These are phyloP conservation scores for Endoconidiophora laricicola DNA, from an alignment of 2,329 filamentous ascomycete species.

Conservation along the genomic window DNA sequence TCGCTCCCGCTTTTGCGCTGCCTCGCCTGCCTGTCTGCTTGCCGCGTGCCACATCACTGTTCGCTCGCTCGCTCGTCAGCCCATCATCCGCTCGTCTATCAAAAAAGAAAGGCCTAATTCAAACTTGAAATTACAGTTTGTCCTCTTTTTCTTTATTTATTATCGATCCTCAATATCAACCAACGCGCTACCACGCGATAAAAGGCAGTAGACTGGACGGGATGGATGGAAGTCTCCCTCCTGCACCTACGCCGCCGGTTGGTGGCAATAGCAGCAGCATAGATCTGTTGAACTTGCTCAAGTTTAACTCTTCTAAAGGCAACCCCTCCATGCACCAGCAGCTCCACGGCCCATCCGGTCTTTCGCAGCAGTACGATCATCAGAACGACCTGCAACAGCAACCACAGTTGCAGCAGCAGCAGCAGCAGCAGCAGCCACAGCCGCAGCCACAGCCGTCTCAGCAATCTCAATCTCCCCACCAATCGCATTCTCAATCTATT, in stretches of 20 bases:
- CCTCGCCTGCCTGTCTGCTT: too few relatives aligned
- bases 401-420: slow-evolving; percentile 16
- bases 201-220: slow-evolving; percentile 2
- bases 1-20: too few relatives aligned
- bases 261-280: slow-evolving; percentile 20
- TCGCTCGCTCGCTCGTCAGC: slow-evolving; percentile 1
- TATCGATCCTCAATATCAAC: neutral
- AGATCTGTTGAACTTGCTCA: slow-evolving; percentile 43
- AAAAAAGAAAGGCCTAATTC: neutral
- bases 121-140: neutral
- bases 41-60: too few relatives aligned
- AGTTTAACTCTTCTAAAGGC: slow-evolving; percentile 33
- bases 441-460: slow-evolving; percentile 14
- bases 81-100: slow-evolving; percentile 6
- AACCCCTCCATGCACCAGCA: slow-evolving; percentile 19
- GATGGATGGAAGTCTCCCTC: slow-evolving; percentile 24
- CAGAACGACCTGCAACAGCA: slow-evolving; percentile 16
- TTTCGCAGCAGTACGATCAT: slow-evolving; percentile 19
- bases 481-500: slow-evolving; percentile 16
- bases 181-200: too few relatives aligned
- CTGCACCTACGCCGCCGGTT: slow-evolving; percentile 33
- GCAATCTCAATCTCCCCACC: slow-evolving; percentile 12
- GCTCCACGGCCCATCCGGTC: slow-evolving; percentile 11
- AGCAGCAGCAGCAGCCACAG: slow-evolving; percentile 16
- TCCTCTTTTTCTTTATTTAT: neutral